Percentiles rank a stretch among this genome's conserved stretches.
Evolutionary conservation across 148 eudicot genomes (phyloP).

Genomic region (Limonium bicolor): DNA sequence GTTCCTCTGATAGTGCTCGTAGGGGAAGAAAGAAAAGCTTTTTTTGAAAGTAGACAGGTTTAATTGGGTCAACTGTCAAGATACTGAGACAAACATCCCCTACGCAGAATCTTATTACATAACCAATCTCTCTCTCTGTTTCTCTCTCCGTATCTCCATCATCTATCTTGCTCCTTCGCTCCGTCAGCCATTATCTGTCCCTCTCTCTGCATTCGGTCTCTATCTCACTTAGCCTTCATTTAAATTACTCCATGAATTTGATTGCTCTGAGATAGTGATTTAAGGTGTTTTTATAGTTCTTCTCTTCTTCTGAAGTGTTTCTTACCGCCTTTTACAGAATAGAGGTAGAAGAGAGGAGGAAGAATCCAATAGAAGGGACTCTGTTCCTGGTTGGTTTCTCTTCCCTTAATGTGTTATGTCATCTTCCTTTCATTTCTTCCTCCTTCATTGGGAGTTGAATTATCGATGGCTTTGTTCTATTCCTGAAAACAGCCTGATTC

Average conservation of each 20-base stretch:
- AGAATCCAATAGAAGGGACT: background rate
- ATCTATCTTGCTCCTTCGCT: background rate
- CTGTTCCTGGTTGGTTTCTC: constrained; percentile 1
- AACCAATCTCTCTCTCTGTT: background rate
- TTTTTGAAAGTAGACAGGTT: background rate
- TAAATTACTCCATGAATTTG: no score
- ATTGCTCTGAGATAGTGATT: no score
- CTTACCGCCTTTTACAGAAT: constrained; percentile 1
- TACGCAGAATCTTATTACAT: constrained; percentile 4
- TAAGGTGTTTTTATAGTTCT: no score
- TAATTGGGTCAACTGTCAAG: constrained; percentile 10
- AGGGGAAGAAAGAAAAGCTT: background rate
- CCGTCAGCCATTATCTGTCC: background rate
- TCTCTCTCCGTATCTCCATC: background rate
- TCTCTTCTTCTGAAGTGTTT: no score
- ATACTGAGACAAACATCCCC: background rate
- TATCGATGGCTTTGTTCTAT: no score
- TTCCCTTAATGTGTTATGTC: background rate
- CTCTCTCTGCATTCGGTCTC: no score
- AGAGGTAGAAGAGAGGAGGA: background rate
- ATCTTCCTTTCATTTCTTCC: background rate
- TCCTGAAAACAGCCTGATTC: no score
- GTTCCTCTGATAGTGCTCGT: background rate
- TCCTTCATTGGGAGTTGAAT: no score
- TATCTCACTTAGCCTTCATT: no score